phyloP scores from a whole-genome alignment of 2,329 filamentous ascomycete species.

The Pseudogymnoascus sp. region DNA sequence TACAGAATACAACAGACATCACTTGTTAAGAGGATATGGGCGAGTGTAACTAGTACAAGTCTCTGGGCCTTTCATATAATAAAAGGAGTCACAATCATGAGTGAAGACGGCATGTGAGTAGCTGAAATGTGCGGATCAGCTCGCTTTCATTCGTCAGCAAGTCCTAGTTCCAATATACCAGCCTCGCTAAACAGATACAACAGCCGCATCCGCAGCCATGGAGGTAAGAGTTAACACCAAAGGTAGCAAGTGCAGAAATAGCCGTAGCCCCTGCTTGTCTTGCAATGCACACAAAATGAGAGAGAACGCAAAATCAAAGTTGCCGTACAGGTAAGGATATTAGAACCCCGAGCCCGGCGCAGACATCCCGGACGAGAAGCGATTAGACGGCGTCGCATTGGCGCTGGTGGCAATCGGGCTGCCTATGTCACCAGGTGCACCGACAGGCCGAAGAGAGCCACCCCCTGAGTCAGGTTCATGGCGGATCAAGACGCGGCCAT shows the following conservation, averaged over 20 bases:
- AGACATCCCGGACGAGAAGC: slow-evolving; percentile 4
- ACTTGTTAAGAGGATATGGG: background rate
- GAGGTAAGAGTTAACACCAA: slow-evolving; percentile 4
- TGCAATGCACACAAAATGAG: slow-evolving; percentile 11
- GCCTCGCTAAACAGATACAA: slow-evolving; percentile 12
- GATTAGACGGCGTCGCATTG: background rate
- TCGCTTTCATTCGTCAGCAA: slow-evolving; percentile 9
- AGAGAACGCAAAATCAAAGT: slow-evolving; percentile 11
- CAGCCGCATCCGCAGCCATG: background rate
- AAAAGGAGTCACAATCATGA: slow-evolving; percentile 3
- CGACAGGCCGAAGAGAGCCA: slow-evolving; percentile 36
- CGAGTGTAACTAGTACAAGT: background rate
- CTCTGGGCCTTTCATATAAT: background rate
- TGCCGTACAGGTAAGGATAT: background rate
- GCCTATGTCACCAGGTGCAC: slow-evolving; percentile 62
- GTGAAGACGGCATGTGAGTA: background rate
- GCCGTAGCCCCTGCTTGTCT: slow-evolving; percentile 10
- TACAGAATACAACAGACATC: background rate
- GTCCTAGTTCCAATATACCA: slow-evolving; percentile 11
- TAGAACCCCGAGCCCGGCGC: background rate
- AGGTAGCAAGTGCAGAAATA: slow-evolving; percentile 10
- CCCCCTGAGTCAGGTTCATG: slow-evolving; percentile 50
- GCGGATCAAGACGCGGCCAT: slow-evolving; percentile 37
- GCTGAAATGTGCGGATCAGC: slow-evolving; percentile 8
- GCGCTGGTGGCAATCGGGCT: slow-evolving; percentile 50